Percentiles rank a stretch among this genome's conserved stretches.
phyloP scores from a whole-genome alignment of 2,329 filamentous ascomycete species.

The Fusarium sp. region DNA sequence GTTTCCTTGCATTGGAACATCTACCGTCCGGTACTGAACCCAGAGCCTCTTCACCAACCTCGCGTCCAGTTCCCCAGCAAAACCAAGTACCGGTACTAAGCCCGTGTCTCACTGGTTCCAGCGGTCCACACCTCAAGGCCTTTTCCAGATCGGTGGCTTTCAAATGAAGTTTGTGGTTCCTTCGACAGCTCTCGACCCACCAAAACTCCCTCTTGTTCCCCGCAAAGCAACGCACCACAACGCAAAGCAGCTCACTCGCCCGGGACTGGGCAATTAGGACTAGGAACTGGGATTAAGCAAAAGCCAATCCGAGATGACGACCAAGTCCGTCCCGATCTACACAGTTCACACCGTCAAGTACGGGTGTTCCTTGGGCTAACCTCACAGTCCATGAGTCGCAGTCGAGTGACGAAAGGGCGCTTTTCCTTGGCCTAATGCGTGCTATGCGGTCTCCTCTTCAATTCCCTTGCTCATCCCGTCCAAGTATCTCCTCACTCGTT shows the following conservation, averaged over 20 bases:
- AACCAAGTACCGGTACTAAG: conserved; percentile 23
- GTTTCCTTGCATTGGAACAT: not conserved
- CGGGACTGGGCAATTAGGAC: conserved; percentile 3
- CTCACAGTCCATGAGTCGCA: conserved; percentile 41
- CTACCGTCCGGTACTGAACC: not conserved
- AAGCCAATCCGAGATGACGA: conserved; percentile 20
- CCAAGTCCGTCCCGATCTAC: conserved; percentile 48
- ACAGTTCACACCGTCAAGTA: conserved; percentile 48
- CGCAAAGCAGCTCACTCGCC: not conserved
- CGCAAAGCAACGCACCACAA: conserved; percentile 33
- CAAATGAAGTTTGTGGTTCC: conserved; percentile 9
- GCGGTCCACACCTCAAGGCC: not conserved
- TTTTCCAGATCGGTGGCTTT: conserved; percentile 43
- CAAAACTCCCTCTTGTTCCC: conserved; percentile 38
- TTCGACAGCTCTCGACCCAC: conserved; percentile 39
- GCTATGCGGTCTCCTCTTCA: conserved; percentile 4
- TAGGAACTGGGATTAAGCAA: conserved; percentile 12
- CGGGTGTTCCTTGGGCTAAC: conserved; percentile 30
- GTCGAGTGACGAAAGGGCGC: conserved; percentile 38
- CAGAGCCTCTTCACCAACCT: conserved; percentile 14
- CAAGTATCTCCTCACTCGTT: conserved; percentile 44
- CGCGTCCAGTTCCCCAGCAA: conserved; percentile 7
- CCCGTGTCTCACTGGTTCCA: conserved; percentile 37
- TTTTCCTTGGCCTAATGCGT: conserved; percentile 44
- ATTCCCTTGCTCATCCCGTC: conserved; percentile 19